Evolutionary conservation across 148 eudicot species (phyloP), one percentile per base, ranked within the genome.

Genomic region (Fagopyrum esculentum): DNA sequence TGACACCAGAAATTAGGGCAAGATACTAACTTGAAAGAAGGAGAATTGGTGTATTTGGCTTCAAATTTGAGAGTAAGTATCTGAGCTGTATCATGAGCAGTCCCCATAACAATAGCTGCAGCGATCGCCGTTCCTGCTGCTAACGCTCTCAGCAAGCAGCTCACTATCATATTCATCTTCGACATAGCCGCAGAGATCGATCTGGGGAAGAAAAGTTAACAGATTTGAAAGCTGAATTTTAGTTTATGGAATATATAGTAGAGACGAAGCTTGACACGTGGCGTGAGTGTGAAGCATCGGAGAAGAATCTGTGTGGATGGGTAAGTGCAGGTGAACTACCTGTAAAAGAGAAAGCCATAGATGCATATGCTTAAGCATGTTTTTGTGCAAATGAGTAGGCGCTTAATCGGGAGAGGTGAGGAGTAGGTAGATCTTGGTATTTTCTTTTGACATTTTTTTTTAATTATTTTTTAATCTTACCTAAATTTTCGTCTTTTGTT

Each of bases 1-100:
- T 16, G 45, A 48, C 3, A 11, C 1, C 45, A 6, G 55, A 43
- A 45, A 9, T 9, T n/a, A 9, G 55, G 0, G n/a, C 19, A 3
- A 46, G 82, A 87, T 83, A 35, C 2, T 35, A 80, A 92, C 98
- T 83, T 87, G 82, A 91, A 85, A 5, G 96, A 80, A 0, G 97
- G 97, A 29, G 97, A 81, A 77, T 92, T 76, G 48, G 77, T 83
- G 64, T 82, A 94, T 57, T 89, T 91, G 45, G 97, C 98, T 45
- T 87, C 88, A 16, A 94, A 90, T 16, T 82, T 84, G 80, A 94
- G 59, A 78, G 76, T 77, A 44, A 90, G 76, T 12, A 94, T 83
- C 1, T 81, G 70, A 11, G 95, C 84, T 19, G 98, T 76, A 69
- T 94, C 97, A 79, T 84, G 89, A 77, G 89, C 86, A 0, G 89